Evolutionary conservation across 208 protist species (phyloP).

Genomic region (Trypanosoma boissoni): DNA sequence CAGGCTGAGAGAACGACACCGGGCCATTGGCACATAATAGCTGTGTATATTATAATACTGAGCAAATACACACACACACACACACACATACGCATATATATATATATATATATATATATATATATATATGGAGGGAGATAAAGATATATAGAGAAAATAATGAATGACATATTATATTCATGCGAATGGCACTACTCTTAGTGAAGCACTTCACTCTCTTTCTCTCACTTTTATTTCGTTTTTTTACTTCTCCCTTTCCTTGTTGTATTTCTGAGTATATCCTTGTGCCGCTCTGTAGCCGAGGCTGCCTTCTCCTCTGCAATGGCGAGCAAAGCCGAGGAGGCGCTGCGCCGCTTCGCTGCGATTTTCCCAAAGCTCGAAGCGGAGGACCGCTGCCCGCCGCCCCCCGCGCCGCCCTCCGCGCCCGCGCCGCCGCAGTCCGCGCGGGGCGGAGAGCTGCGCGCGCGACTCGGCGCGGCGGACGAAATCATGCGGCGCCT

Average conservation of each 20-base stretch:
- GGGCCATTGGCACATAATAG: too few species aligned
- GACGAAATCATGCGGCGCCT: slow-evolving; percentile 32
- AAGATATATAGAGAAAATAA: neutral
- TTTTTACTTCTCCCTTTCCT: neutral
- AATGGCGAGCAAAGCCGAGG: slow-evolving; percentile 20
- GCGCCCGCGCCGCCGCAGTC: neutral
- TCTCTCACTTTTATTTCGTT: too few species aligned
- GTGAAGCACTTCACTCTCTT: too few species aligned
- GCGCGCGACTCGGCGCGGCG: slow-evolving; percentile 13
- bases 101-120: neutral
- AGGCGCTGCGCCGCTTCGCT: slow-evolving; percentile 30
- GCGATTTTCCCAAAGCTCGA: slow-evolving; percentile 9
- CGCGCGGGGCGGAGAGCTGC: slow-evolving; percentile 5
- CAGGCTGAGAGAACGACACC: too few species aligned
- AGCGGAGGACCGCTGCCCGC: slow-evolving; percentile 1
- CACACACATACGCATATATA: neutral
- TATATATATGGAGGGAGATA: neutral
- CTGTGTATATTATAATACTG: too few species aligned
- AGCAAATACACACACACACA: too few species aligned
- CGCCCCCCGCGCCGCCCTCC: neutral
- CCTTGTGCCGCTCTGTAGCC: too few species aligned
- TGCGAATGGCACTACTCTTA: too few species aligned
- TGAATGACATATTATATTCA: neutral
- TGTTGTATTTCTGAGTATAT: too few species aligned
- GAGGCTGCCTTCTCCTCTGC: too few species aligned